Percentiles rank a stretch among this genome's conserved stretches.
Evolutionary conservation across 768 basidiomycete species (phyloP).

Genomic region (Trametes meyenii): DNA sequence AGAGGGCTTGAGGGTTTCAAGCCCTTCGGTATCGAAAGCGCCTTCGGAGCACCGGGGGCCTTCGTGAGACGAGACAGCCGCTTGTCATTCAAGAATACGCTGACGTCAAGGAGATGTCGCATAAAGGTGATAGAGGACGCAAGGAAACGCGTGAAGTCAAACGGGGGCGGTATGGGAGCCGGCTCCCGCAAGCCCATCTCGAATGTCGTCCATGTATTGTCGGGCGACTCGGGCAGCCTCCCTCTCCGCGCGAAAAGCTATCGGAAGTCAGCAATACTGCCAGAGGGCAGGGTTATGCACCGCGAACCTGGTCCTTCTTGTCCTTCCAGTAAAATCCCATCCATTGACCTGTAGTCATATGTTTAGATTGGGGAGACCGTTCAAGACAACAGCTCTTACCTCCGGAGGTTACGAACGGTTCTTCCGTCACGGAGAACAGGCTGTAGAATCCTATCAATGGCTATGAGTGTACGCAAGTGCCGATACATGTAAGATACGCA

Average conservation of each 20-base stretch:
- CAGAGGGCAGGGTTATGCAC: background rate
- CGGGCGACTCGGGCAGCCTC: slow-evolving; percentile 47
- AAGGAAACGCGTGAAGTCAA: slow-evolving; percentile 89
- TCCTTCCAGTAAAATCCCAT: slow-evolving; percentile 98
- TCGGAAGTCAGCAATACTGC: slow-evolving; percentile 5
- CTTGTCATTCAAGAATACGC: slow-evolving; percentile 81
- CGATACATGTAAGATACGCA: slow-evolving; percentile 31
- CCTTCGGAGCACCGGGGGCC: slow-evolving; percentile 52
- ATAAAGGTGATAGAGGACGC: slow-evolving; percentile 94
- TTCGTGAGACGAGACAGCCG: slow-evolving; percentile 71
- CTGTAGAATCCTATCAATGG: slow-evolving; percentile 65
- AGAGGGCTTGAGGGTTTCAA: slow-evolving; percentile 58
- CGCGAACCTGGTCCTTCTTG: slow-evolving; percentile 77
- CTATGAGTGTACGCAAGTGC: background rate
- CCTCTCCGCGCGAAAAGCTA: slow-evolving; percentile 87
- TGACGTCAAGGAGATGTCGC: slow-evolving; percentile 72
- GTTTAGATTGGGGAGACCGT: background rate
- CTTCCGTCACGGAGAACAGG: slow-evolving; percentile 81
- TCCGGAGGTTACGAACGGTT: slow-evolving; percentile 82
- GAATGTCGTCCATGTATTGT: slow-evolving; percentile 77
- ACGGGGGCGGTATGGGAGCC: slow-evolving; percentile 74
- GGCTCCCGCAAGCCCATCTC: slow-evolving; percentile 87
- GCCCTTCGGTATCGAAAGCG: slow-evolving; percentile 54
- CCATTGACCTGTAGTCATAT: slow-evolving; percentile 62
- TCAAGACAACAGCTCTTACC: slow-evolving; percentile 46